Evolutionary conservation across 2,329 filamentous ascomycete species (phyloP).

Genomic region (Botrytis squamosa): DNA sequence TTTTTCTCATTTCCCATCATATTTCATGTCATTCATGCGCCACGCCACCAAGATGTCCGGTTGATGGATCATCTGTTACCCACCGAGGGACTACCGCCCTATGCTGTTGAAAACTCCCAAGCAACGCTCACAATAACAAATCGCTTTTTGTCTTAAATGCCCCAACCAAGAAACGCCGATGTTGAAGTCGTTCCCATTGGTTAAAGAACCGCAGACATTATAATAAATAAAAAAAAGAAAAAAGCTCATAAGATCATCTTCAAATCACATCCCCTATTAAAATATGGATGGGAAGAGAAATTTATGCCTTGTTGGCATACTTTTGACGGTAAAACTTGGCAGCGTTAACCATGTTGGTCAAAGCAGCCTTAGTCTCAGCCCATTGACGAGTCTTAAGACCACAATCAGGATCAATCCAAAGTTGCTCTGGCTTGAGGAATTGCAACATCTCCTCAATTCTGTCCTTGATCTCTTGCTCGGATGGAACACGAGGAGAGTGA

Average conservation of each 20-base stretch:
- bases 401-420: conserved; percentile 99
- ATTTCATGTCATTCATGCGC: conserved; percentile 16
- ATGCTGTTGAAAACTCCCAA: conserved; percentile 38
- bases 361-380: conserved; percentile 95
- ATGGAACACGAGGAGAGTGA: conserved; percentile 96
- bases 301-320: conserved; percentile 52
- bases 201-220: conserved; percentile 29
- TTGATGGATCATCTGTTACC: conserved; percentile 41
- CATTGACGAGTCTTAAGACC: conserved; percentile 99
- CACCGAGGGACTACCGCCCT: conserved; percentile 26
- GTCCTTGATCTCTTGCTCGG: conserved; percentile 97
- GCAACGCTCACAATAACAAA: conserved; percentile 23
- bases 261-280: conserved; percentile 22
- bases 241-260: conserved; percentile 21
- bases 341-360: conserved; percentile 96
- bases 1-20: conserved; percentile 6
- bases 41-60: conserved; percentile 35
- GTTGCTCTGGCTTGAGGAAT: conserved; percentile 96
- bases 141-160: conserved; percentile 39
- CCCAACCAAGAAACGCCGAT: conserved; percentile 45
- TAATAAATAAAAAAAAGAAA: conserved; percentile 20
- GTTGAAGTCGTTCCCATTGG: conserved; percentile 48
- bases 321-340: conserved; percentile 95
- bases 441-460: conserved; percentile 97
- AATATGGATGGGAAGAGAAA: conserved; percentile 22